phyloP scores from a whole-genome alignment of 805 yeast species.

The Isabelozyma heimii region DNA sequence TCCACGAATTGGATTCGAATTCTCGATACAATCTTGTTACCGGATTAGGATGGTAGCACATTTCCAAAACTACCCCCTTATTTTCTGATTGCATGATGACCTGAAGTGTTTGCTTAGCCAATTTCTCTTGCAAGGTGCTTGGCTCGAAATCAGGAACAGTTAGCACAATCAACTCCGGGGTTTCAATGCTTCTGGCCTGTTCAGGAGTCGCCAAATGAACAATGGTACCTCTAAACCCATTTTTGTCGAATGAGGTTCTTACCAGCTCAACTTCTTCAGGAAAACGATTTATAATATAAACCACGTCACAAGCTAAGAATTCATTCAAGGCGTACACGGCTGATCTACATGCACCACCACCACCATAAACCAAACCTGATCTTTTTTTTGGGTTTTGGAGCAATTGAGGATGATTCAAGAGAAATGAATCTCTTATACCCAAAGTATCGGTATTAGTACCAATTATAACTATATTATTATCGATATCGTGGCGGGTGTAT shows the following conservation, averaged over 20 bases:
- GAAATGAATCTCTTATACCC: constrained; percentile 27
- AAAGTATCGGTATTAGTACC: constrained; percentile 34
- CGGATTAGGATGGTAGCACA: constrained; percentile 33
- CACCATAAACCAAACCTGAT: constrained; percentile 32
- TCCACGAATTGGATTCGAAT: constrained; percentile 21
- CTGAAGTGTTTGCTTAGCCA: constrained; percentile 21
- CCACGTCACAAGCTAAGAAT: constrained; percentile 20
- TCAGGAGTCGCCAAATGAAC: constrained; percentile 20
- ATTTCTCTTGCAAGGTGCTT: constrained; percentile 15
- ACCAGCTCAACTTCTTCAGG: constrained; percentile 22
- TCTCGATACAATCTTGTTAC: constrained; percentile 20
- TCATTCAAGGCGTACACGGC: constrained; percentile 27
- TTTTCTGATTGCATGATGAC: constrained; percentile 18
- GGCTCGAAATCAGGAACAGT: constrained; percentile 30
- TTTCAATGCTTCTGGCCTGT: constrained; percentile 12
- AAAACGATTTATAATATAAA: constrained; percentile 28
- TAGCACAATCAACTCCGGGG: constrained; percentile 21
- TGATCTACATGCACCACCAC: constrained; percentile 34
- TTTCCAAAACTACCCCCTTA: constrained; percentile 27
- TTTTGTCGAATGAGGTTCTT: constrained; percentile 12
- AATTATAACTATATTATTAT: constrained; percentile 8
- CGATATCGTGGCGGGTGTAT: constrained; percentile 17
- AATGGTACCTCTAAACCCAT: constrained; percentile 24
- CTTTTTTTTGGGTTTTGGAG: constrained; percentile 1
- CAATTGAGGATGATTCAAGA: constrained; percentile 5